Conservation (phyloP, 2,329 filamentous ascomycete species). For the Penicillium occitanis region DNA sequence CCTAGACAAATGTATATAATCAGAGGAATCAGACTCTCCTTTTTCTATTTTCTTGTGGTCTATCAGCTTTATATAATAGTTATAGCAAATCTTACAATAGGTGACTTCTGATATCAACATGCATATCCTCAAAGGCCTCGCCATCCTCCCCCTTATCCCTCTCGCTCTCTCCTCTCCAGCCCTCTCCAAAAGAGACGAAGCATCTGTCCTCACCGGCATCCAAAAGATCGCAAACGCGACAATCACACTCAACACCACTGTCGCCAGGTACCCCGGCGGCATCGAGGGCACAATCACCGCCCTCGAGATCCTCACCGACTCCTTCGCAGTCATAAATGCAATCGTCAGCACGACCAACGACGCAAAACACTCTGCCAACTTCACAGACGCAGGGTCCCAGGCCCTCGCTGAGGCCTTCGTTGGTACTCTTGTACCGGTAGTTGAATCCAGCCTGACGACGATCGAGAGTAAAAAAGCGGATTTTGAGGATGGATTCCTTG, state of each 20-base stretch:
- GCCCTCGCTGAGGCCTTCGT: conserved; percentile 5
- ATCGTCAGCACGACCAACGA: conserved; percentile 10
- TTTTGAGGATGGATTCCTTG: conserved; percentile 13
- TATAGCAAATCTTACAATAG: background rate
- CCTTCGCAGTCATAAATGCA: conserved; percentile 10
- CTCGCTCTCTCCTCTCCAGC: conserved; percentile 7
- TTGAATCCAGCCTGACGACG: conserved; percentile 14
- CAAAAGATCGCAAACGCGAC: conserved; percentile 6
- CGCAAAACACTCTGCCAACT: conserved; percentile 13
- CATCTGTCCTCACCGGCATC: conserved; percentile 12
- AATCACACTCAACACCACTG: conserved; percentile 12
- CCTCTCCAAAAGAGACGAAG: conserved; percentile 14
- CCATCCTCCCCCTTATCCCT: background rate
- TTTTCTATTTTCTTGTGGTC: background rate
- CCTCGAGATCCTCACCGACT: conserved; percentile 13
- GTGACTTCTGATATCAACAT: background rate
- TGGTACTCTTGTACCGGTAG: background rate
- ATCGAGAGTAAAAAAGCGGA: conserved; percentile 9
- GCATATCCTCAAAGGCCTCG: background rate
- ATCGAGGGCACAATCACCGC: conserved; percentile 11
- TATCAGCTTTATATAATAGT: background rate
- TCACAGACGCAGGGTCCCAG: conserved; percentile 13
- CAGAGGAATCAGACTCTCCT: background rate
- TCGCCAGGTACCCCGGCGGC: conserved; percentile 6
- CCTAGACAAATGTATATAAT: conserved; percentile 5